phyloP scores from a whole-genome alignment of 2,329 filamentous ascomycete species.

The Fusarium lateritium region DNA sequence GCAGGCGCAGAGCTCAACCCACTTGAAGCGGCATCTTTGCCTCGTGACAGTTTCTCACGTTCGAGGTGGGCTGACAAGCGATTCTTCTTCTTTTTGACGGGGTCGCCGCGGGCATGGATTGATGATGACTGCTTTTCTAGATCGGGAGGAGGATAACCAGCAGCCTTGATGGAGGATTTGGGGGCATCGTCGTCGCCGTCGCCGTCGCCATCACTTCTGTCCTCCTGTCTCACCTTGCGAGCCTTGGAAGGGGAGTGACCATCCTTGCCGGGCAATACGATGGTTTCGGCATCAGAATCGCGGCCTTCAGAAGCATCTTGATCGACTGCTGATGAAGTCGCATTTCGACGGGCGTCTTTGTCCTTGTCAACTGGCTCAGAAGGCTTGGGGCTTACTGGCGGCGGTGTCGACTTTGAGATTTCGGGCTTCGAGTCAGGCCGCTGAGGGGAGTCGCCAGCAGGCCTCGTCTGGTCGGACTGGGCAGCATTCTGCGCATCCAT shows the following conservation, averaged over 20 bases:
- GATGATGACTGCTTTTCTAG: conserved; percentile 54
- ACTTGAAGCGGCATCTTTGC: conserved; percentile 66
- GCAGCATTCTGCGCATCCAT: conserved; percentile 79
- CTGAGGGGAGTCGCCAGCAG: conserved; percentile 67
- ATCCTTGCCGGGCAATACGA: conserved; percentile 76
- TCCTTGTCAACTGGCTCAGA: conserved; percentile 37
- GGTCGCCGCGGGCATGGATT: conserved; percentile 53
- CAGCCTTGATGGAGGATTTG: conserved; percentile 52
- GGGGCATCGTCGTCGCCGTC: conserved; percentile 54
- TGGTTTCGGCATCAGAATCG: conserved; percentile 81
- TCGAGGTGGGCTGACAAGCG: conserved; percentile 57
- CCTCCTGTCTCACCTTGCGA: conserved; percentile 76
- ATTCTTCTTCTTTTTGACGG: conserved; percentile 70
- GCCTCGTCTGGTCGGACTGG: conserved; percentile 74
- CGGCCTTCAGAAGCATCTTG: conserved; percentile 65
- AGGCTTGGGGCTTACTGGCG: conserved; percentile 47
- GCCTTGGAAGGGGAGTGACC: conserved; percentile 74
- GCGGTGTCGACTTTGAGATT: conserved; percentile 42
- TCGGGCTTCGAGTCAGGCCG: conserved; percentile 53
- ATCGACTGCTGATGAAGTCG: conserved; percentile 48
- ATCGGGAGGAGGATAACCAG: conserved; percentile 53
- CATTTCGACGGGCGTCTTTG: conserved; percentile 52
- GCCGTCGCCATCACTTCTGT: conserved; percentile 65
- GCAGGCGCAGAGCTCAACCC: conserved; percentile 72
- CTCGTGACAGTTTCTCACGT: conserved; percentile 58